Evolutionary conservation across 257 asterid species (phyloP).

Genomic region (Solanum chaucha): DNA sequence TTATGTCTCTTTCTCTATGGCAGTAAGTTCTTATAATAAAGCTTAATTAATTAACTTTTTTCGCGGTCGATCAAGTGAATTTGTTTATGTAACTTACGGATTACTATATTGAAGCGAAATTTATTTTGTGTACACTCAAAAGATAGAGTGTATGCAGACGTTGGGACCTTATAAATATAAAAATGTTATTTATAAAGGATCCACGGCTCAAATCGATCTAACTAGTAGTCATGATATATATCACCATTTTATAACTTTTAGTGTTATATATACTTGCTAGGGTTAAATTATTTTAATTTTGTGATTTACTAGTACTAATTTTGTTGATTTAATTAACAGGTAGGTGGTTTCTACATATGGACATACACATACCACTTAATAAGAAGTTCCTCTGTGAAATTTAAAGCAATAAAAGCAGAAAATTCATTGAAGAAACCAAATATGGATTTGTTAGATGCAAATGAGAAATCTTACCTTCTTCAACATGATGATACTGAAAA

Average conservation of each 20-base stretch:
- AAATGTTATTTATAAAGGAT: background rate
- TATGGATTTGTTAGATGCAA: conserved; percentile 33
- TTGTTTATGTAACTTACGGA: too few species aligned
- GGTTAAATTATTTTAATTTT: background rate
- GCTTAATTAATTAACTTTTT: too few species aligned
- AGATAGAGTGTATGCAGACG: too few species aligned
- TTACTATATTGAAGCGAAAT: background rate
- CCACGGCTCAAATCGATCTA: background rate
- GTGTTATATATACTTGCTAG: too few species aligned
- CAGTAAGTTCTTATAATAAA: conserved; percentile 26
- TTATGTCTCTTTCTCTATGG: conserved; percentile 87
- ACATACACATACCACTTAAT: conserved; percentile 56
- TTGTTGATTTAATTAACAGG: conserved; percentile 23
- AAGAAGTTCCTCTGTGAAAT: conserved; percentile 30
- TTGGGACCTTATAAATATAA: background rate
- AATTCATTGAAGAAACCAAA: conserved; percentile 22
- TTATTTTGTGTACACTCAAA: background rate
- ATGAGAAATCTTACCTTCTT: conserved; percentile 27
- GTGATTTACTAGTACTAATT: background rate
- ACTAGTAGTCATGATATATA: background rate
- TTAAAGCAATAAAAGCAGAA: conserved; percentile 18
- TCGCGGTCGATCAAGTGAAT: background rate
- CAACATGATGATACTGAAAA: conserved; percentile 6
- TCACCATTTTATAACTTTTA: too few species aligned
- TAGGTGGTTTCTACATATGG: conserved; percentile 81